Conservation (phyloP, 176 grass and related monocot species). For the Secale cereale region DNA sequence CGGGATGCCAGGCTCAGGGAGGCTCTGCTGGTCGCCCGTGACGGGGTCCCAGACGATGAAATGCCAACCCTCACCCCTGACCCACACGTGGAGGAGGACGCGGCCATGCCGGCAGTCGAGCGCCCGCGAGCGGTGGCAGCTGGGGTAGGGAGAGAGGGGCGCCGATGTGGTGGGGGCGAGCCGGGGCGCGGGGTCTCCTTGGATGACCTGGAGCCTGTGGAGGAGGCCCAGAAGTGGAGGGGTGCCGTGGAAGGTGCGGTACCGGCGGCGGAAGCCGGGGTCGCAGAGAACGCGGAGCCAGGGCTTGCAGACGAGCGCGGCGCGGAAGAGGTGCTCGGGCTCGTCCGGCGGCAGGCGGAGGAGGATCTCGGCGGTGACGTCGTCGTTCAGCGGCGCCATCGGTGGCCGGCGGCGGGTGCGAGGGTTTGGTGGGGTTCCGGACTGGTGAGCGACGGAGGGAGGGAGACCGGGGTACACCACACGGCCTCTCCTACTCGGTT, state of each 20-base stretch:
- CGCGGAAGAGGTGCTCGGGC: background rate
- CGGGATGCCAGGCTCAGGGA: background rate
- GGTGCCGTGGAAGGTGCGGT: background rate
- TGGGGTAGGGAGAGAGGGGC: background rate
- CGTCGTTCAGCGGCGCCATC: background rate
- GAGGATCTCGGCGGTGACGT: background rate
- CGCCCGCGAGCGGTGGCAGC: background rate
- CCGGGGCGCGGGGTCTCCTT: background rate
- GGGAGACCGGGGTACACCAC: no score
- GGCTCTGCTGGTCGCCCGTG: background rate
- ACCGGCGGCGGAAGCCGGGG: background rate
- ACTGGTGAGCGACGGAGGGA: background rate
- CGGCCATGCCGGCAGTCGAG: background rate
- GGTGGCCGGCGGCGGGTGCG: background rate
- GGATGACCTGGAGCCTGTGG: background rate
- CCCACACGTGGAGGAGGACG: background rate
- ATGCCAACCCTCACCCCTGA: background rate
- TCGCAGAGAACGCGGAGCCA: background rate
- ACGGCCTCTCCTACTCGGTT: no score
- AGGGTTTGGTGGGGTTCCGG: background rate
- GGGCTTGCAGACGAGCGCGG: background rate
- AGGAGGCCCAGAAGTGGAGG: background rate
- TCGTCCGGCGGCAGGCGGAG: background rate
- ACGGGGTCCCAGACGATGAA: background rate
- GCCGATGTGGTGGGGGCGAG: background rate